Conservation (phyloP, 2,329 filamentous ascomycete genomes). For the Paecilomyces sp. region DNA sequence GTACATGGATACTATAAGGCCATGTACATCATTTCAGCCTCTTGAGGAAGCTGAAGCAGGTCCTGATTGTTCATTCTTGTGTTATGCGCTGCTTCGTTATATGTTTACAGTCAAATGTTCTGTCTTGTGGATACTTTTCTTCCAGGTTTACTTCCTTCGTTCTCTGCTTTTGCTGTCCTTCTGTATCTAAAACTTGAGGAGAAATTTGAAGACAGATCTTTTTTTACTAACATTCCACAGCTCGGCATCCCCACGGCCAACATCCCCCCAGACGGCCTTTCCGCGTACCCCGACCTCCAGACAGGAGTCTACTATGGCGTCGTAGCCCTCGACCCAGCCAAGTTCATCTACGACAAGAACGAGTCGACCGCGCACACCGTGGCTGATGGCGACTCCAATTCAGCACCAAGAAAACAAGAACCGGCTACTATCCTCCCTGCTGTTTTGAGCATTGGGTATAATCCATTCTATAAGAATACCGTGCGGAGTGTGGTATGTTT, state of each 20-base stretch:
- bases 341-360: slow-evolving; percentile 17
- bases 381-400: slow-evolving; percentile 7
- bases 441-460: slow-evolving; percentile 93
- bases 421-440: slow-evolving; percentile 60
- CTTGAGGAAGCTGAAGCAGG: too few relatives aligned
- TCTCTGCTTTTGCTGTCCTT: neutral
- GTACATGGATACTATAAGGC: too few relatives aligned
- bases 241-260: slow-evolving; percentile 97
- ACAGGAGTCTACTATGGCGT: slow-evolving; percentile 94
- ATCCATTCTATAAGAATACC: slow-evolving; percentile 93
- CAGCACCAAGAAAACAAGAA: neutral
- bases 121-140: neutral
- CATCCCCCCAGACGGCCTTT: slow-evolving; percentile 61
- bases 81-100: neutral
- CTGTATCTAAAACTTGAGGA: too few relatives aligned
- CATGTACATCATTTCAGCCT: too few relatives aligned
- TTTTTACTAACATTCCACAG: slow-evolving; percentile 33
- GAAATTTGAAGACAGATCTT: too few relatives aligned
- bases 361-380: slow-evolving; percentile 6
- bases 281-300: slow-evolving; percentile 51
- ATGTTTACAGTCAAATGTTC: neutral
- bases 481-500: slow-evolving; percentile 61
- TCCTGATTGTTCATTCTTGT: too few relatives aligned
- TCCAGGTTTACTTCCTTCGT: neutral
- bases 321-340: slow-evolving; percentile 58